These are phyloP conservation scores for Pseudoperonospora humuli DNA, from an alignment of 352 stramenopile species.

Conservation along the genomic window DNA sequence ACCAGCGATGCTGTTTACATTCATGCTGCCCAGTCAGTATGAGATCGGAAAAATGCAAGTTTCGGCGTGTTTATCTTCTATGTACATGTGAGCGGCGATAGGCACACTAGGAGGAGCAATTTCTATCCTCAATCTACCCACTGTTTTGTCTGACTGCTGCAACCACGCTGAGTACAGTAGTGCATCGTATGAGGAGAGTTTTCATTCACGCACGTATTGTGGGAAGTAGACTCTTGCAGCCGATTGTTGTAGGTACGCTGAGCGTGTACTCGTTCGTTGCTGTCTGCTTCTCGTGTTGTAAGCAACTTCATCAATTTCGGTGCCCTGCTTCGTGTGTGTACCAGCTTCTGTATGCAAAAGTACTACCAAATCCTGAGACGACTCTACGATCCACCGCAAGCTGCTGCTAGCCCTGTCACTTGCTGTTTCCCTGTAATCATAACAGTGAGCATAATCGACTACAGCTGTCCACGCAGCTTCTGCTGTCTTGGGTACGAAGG, in stretches of 20 bases:
- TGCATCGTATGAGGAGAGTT: slow-evolving; percentile 26
- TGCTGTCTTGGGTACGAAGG: neutral
- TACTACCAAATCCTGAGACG: slow-evolving; percentile 38
- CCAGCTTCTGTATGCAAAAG: slow-evolving; percentile 47
- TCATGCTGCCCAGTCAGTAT: slow-evolving; percentile 32
- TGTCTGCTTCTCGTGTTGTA: slow-evolving; percentile 49
- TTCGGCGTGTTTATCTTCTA: slow-evolving; percentile 41
- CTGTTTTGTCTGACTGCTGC: slow-evolving; percentile 81
- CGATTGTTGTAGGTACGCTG: slow-evolving; percentile 37
- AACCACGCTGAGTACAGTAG: slow-evolving; percentile 49
- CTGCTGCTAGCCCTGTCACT: too few species aligned
- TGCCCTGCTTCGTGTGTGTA: slow-evolving; percentile 64
- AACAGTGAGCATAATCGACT: too few species aligned
- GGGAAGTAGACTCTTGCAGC: slow-evolving; percentile 13
- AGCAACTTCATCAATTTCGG: slow-evolving; percentile 71
- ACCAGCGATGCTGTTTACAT: slow-evolving; percentile 24
- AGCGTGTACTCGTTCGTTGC: slow-evolving; percentile 40
- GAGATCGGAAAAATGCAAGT: slow-evolving; percentile 23
- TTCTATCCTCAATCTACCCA: slow-evolving; percentile 94
- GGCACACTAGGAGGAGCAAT: slow-evolving; percentile 98
- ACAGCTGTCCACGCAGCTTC: too few species aligned
- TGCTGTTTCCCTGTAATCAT: too few species aligned
- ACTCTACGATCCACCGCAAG: too few species aligned
- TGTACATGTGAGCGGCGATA: slow-evolving; percentile 91
- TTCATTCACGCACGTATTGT: slow-evolving; percentile 22